Evolutionary conservation across 805 yeast species (phyloP), one percentile per base, ranked within the genome.

Genomic region (Lipomyces chichibuensis): DNA sequence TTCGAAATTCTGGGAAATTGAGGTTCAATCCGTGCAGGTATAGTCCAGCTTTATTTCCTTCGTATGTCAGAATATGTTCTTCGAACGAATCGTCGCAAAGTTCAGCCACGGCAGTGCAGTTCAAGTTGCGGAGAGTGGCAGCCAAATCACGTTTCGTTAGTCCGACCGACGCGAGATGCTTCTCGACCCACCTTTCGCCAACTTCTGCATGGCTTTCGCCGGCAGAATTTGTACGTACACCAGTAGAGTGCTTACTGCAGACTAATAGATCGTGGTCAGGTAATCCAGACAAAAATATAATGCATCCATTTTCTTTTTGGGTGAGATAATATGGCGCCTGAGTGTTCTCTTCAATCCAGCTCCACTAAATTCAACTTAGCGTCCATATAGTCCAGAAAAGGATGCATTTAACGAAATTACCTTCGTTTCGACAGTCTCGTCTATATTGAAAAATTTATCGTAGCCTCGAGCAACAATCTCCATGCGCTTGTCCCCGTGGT

Each of bases 241-340:
- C 98, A 0, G 96, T 89, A 0, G 96, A 87, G 76, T 94, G 95
- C 74, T 95, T 95, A 3, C 97, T 91, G 72, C 98, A 92, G 0
- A 93, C 97, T 1, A 94, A 82, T 17, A 95, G 77, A 0, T 89
- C 84, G 0, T 96, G 97, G 72, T 89, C 88, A 25, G 80, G 83
- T 20, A 91, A 77, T 0, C 94, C 98, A 0, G 96, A 83, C 14
- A 95, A 83, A 67, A 95, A 86, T 1, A 91, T 87, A 62, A 95
- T 92, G 74, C 98, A 95, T 0, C 99, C 99, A 75, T 95, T 95
- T 65, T 96, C 96, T 75, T 95, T 95, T 49, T 88, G 81, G 0
- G 97, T 87, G 1, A 92, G 84, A 23, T 84, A 85, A 76, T 89
- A 95, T 0, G 98, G 97, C 0, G 97, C 97, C 3, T 53, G 39